Conservation (phyloP, 225 moss, liverwort and hornwort genomes). For the Straminergon stramineum region DNA sequence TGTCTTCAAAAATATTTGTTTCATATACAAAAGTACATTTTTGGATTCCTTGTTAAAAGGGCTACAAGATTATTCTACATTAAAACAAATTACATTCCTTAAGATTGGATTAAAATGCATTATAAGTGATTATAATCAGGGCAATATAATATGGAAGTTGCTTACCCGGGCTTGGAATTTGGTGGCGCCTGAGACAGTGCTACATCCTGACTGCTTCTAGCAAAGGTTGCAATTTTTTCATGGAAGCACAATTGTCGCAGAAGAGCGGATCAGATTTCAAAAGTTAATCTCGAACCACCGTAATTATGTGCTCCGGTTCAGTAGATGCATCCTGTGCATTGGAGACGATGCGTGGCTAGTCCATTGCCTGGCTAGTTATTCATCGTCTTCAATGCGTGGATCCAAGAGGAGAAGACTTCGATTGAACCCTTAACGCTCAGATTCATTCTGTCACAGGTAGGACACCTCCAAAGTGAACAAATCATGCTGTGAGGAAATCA, state of each 20-base stretch:
- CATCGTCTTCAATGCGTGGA: not conserved
- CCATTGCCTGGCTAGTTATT: not conserved
- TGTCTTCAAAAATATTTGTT: too few relatives aligned
- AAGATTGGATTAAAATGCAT: too few relatives aligned
- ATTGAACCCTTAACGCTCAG: not conserved
- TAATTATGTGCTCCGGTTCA: not conserved
- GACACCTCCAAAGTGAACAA: not conserved
- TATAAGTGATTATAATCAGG: too few relatives aligned
- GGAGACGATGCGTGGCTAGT: not conserved
- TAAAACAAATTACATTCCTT: too few relatives aligned
- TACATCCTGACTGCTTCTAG: not conserved
- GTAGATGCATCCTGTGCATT: not conserved
- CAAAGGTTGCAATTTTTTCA: not conserved
- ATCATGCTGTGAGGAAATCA: not conserved
- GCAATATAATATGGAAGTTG: too few relatives aligned
- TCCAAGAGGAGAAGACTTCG: not conserved
- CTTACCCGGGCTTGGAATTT: not conserved
- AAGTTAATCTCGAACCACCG: not conserved
- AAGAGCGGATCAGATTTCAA: not conserved
- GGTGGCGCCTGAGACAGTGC: not conserved
- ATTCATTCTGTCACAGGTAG: not conserved
- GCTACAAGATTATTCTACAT: too few relatives aligned
- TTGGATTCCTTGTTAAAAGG: too few relatives aligned
- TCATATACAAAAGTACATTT: too few relatives aligned
- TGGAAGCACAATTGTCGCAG: not conserved